phyloP scores from a whole-genome alignment of 1,139 yeast genomes.

The Arxiozyma bovina region DNA sequence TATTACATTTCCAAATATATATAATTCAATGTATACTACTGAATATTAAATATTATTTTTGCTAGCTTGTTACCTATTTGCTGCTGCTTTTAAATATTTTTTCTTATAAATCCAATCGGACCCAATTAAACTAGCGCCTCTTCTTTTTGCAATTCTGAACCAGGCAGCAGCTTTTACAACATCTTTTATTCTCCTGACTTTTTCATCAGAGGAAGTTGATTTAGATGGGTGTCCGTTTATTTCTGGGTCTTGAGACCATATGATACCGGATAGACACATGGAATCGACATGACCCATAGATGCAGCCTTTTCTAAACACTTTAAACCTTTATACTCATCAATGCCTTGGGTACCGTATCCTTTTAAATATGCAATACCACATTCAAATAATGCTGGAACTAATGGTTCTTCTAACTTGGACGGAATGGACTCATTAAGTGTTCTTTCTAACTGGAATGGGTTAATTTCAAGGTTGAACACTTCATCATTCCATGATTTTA shows the following conservation, averaged over 20 bases:
- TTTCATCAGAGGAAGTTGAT: constrained; percentile 16
- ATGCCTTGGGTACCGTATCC: constrained; percentile 49
- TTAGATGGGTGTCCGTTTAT: constrained; percentile 24
- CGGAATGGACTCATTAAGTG: constrained; percentile 17
- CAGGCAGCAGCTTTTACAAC: constrained; percentile 59
- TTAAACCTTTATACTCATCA: constrained; percentile 52
- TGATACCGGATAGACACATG: constrained; percentile 61
- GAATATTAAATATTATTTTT: background rate
- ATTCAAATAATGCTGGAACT: constrained; percentile 44
- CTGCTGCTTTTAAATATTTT: constrained; percentile 41
- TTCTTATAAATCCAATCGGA: constrained; percentile 74
- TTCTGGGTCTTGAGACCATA: constrained; percentile 45
- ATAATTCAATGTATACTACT: background rate
- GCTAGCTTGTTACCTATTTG: background rate
- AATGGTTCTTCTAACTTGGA: constrained; percentile 26
- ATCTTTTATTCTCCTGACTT: constrained; percentile 46
- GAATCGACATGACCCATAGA: constrained; percentile 63
- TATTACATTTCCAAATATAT: background rate
- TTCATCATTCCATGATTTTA: constrained; percentile 24
- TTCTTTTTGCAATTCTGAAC: constrained; percentile 56
- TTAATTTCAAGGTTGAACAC: constrained; percentile 26
- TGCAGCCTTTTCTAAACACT: constrained; percentile 57
- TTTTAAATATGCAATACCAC: constrained; percentile 51
- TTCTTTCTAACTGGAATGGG: constrained; percentile 27
- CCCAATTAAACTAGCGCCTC: constrained; percentile 59